Percentiles rank a stretch among this genome's conserved stretches.
Conservation (phyloP, 2,329 filamentous ascomycete genomes). For the Neofusicoccum umdonicola region DNA sequence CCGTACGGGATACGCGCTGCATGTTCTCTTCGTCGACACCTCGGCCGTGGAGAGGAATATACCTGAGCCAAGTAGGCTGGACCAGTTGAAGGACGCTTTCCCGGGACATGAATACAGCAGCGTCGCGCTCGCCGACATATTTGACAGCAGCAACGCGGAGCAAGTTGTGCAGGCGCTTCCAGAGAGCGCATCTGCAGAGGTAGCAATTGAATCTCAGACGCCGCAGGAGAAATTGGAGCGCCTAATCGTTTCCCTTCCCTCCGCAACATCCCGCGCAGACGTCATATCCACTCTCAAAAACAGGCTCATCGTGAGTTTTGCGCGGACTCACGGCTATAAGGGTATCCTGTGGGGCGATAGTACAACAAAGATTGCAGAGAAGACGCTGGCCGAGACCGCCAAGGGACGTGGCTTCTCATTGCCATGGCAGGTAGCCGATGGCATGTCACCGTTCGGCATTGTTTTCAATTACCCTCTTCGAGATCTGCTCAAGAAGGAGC, state of each 20-base stretch:
- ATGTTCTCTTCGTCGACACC: slow-evolving; percentile 50
- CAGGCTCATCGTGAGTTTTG: slow-evolving; percentile 67
- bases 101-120: slow-evolving; percentile 63
- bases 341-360: slow-evolving; percentile 80
- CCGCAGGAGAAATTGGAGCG: slow-evolving; percentile 38
- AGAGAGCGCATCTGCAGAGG: neutral
- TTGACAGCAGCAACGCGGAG: slow-evolving; percentile 13
- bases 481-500: slow-evolving; percentile 80
- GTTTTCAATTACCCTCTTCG: slow-evolving; percentile 76
- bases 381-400: slow-evolving; percentile 81
- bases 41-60: slow-evolving; percentile 53
- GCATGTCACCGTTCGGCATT: slow-evolving; percentile 57
- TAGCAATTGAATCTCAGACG: neutral
- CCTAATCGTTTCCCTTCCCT: slow-evolving; percentile 64
- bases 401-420: slow-evolving; percentile 85
- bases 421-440: slow-evolving; percentile 79
- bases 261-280: slow-evolving; percentile 74
- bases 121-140: slow-evolving; percentile 62
- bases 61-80: slow-evolving; percentile 34
- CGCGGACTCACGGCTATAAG: slow-evolving; percentile 60
- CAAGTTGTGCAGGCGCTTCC: neutral
- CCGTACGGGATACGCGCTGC: slow-evolving; percentile 65
- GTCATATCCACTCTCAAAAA: slow-evolving; percentile 68
- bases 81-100: slow-evolving; percentile 53
- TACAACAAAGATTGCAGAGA: slow-evolving; percentile 82